A percentile compares a stretch with the other conserved stretches of the same genome.
These are phyloP conservation scores for Ceratobasidium sp. DNA, from an alignment of 1,284 basidiomycete genomes.

Conservation along the genomic window DNA sequence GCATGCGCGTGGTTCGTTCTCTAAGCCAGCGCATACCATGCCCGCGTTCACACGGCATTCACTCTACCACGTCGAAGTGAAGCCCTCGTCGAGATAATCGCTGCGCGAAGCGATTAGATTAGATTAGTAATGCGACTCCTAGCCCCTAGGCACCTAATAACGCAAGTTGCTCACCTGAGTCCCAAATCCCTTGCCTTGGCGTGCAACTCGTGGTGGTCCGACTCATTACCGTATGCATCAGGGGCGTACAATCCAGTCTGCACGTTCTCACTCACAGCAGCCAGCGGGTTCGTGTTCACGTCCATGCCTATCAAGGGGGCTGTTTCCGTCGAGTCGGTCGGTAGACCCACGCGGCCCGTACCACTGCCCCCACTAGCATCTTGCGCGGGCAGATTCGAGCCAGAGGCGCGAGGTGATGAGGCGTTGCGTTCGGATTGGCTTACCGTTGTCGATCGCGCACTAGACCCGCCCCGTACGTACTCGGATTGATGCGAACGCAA, in stretches of 20 bases:
- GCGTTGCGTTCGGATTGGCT: too few relatives aligned
- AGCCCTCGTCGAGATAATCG: constrained; percentile 38
- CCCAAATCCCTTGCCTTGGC: constrained; percentile 37
- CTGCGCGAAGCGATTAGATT: background rate
- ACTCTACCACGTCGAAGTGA: constrained; percentile 38
- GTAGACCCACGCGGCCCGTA: background rate
- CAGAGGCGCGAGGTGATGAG: too few relatives aligned
- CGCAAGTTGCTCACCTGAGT: constrained; percentile 19
- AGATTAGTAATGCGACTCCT: too few relatives aligned
- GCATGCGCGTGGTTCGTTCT: background rate
- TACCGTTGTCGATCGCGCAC: too few relatives aligned
- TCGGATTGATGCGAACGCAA: too few relatives aligned
- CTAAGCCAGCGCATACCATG: background rate
- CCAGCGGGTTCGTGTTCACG: constrained; percentile 4
- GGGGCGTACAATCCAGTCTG: background rate
- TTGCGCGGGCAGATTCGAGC: too few relatives aligned
- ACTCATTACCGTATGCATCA: constrained; percentile 22
- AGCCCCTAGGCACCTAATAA: background rate
- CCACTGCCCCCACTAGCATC: too few relatives aligned
- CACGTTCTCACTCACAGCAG: constrained; percentile 11
- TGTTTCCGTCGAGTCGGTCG: background rate
- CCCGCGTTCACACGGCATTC: background rate
- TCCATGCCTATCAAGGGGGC: background rate
- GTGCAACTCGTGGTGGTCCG: constrained; percentile 29
- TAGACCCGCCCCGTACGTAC: too few relatives aligned